Percentiles rank a stretch among this genome's conserved stretches.
phyloP scores from a whole-genome alignment of 73 alveolate genomes.

The Stentor coeruleus region DNA sequence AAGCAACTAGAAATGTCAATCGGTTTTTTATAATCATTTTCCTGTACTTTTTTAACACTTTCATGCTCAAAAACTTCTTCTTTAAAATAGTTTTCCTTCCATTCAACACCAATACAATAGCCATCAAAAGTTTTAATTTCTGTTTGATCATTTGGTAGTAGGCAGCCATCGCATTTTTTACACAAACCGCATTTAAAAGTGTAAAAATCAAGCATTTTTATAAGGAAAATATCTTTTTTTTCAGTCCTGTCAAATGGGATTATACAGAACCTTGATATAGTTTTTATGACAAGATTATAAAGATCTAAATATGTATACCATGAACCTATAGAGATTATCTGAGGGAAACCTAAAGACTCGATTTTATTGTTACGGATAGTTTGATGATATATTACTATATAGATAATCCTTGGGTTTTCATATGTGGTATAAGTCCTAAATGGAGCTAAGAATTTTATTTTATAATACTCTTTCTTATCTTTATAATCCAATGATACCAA shows the following conservation, averaged over 20 bases:
- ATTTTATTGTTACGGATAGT: not conserved
- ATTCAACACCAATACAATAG: not conserved
- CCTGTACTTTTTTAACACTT: not conserved
- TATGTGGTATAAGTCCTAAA: not conserved
- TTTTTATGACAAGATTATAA: not conserved
- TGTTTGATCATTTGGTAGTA: not conserved
- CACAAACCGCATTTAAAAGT: constrained; percentile 21
- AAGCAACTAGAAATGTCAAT: constrained; percentile 31
- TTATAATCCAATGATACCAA: not conserved
- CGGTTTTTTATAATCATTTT: not conserved
- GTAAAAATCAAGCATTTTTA: not conserved
- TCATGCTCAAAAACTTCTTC: not conserved
- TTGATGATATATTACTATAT: not conserved
- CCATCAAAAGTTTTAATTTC: not conserved
- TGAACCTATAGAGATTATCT: constrained; percentile 1
- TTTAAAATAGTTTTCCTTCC: not conserved
- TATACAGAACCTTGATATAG: not conserved
- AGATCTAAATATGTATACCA: constrained; percentile 22
- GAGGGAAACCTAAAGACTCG: constrained; percentile 2
- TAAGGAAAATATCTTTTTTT: too few species aligned
- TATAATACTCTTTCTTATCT: not conserved
- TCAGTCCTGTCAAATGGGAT: too few species aligned
- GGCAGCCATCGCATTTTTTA: constrained; percentile 22
- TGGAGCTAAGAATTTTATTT: not conserved
- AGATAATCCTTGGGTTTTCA: not conserved